phyloP scores from a whole-genome alignment of 768 basidiomycete genomes.

The Rhodosporidiobolus sp. region DNA sequence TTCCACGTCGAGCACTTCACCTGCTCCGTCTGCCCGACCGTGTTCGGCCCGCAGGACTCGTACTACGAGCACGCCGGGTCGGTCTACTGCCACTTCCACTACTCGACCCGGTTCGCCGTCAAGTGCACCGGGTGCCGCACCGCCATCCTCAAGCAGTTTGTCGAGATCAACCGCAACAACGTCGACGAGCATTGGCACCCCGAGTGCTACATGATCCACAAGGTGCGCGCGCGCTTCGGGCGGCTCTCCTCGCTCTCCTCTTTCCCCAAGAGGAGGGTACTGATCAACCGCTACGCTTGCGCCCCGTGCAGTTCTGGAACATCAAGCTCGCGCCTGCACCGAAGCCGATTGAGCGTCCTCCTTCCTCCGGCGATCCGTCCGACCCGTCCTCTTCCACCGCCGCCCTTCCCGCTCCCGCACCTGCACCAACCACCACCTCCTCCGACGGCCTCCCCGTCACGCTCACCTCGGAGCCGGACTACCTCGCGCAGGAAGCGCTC shows the following conservation, averaged over 20 bases:
- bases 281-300: not conserved
- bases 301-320: conserved; percentile 86
- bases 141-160: conserved; percentile 97
- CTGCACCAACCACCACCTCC: not conserved
- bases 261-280: not conserved
- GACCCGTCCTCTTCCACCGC: not conserved
- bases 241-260: not conserved
- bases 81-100: conserved; percentile 98
- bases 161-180: conserved; percentile 98
- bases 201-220: conserved; percentile 99
- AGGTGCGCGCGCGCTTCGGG: conserved; percentile 65
- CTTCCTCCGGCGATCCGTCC: conserved; percentile 8
- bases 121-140: conserved; percentile 97
- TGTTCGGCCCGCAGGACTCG: conserved; percentile 96
- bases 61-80: conserved; percentile 99
- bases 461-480: conserved; percentile 47
- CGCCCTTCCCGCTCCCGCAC: not conserved
- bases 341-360: conserved; percentile 17
- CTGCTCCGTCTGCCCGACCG: conserved; percentile 89
- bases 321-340: conserved; percentile 63
- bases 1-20: conserved; percentile 99
- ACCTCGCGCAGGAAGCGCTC: conserved; percentile 70
- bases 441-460: too few relatives aligned
- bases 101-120: conserved; percentile 95
- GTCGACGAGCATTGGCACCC: conserved; percentile 99